Percentiles rank a stretch among this genome's conserved stretches.
These are phyloP conservation scores for Pseudogymnoascus pannorum DNA, from an alignment of 2,329 filamentous ascomycete genomes.

Conservation along the genomic window DNA sequence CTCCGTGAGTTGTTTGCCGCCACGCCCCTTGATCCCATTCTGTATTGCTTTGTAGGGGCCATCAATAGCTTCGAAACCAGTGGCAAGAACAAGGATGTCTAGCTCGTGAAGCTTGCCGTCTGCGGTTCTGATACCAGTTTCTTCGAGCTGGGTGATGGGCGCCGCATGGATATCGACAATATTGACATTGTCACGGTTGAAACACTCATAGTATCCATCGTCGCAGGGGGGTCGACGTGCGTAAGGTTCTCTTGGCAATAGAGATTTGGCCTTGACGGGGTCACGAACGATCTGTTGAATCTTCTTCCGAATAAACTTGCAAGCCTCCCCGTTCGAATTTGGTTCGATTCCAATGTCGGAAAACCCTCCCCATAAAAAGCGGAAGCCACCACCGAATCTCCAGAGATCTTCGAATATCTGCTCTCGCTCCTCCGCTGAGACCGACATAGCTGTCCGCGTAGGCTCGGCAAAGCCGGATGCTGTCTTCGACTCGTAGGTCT, in stretches of 20 bases:
- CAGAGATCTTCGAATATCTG: too few species aligned
- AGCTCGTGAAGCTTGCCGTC: too few species aligned
- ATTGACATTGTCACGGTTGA: slow-evolving; percentile 26
- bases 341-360: too few species aligned
- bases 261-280: slow-evolving; percentile 26
- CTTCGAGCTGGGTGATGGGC: slow-evolving; percentile 23
- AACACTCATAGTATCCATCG: slow-evolving; percentile 24
- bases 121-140: slow-evolving; percentile 22
- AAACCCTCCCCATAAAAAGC: too few species aligned
- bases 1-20: too few species aligned
- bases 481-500: slow-evolving; percentile 23
- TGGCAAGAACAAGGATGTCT: slow-evolving; percentile 29
- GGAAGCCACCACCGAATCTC: too few species aligned
- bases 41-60: slow-evolving; percentile 29
- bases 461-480: slow-evolving; percentile 30
- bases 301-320: too few species aligned
- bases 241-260: slow-evolving; percentile 16
- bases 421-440: slow-evolving; percentile 22
- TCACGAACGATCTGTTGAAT: slow-evolving; percentile 30
- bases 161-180: slow-evolving; percentile 24
- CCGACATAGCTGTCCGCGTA: slow-evolving; percentile 18
- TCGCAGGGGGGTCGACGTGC: slow-evolving; percentile 22
- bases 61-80: slow-evolving; percentile 35
- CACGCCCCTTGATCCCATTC: too few species aligned
- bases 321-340: too few species aligned